Percentiles rank a stretch among this genome's conserved stretches.
Evolutionary conservation across 306 rosid genomes (phyloP).

Genomic region (Cucurbita pepo): DNA sequence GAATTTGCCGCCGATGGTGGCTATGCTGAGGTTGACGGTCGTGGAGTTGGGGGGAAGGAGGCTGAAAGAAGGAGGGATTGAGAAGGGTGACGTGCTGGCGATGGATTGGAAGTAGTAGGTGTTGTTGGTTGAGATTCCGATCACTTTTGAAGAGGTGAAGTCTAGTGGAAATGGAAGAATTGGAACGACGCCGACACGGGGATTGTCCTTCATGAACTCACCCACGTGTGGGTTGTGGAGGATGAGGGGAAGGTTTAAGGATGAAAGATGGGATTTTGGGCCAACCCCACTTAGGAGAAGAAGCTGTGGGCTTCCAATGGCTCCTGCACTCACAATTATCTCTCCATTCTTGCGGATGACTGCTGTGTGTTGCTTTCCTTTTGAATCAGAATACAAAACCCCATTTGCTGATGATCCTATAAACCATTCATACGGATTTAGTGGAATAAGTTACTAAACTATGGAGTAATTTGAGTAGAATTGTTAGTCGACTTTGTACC

Average conservation of each 20-base stretch:
- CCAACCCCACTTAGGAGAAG: constrained; percentile 18
- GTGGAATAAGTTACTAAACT: too few relatives aligned
- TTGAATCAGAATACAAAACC: constrained; percentile 9
- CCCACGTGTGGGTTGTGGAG: constrained; percentile 7
- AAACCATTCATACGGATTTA: too few relatives aligned
- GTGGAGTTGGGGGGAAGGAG: background rate
- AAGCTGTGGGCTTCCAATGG: constrained; percentile 20
- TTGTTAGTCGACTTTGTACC: too few relatives aligned
- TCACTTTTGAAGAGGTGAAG: background rate
- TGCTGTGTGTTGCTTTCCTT: constrained; percentile 5
- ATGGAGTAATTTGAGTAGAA: too few relatives aligned
- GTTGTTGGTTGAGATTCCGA: background rate
- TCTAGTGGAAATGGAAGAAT: background rate
- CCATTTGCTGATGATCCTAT: background rate
- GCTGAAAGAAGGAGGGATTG: background rate
- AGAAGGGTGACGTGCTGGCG: background rate
- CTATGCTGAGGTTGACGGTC: background rate
- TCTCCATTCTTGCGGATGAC: constrained; percentile 4
- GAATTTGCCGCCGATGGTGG: background rate
- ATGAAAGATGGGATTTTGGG: background rate
- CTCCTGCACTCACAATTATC: constrained; percentile 17
- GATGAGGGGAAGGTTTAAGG: constrained; percentile 1
- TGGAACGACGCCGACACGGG: background rate
- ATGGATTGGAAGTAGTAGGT: background rate
- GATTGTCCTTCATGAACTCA: constrained; percentile 16